phyloP scores from a whole-genome alignment of 2,329 filamentous ascomycete genomes.

The Aspergillus persii region DNA sequence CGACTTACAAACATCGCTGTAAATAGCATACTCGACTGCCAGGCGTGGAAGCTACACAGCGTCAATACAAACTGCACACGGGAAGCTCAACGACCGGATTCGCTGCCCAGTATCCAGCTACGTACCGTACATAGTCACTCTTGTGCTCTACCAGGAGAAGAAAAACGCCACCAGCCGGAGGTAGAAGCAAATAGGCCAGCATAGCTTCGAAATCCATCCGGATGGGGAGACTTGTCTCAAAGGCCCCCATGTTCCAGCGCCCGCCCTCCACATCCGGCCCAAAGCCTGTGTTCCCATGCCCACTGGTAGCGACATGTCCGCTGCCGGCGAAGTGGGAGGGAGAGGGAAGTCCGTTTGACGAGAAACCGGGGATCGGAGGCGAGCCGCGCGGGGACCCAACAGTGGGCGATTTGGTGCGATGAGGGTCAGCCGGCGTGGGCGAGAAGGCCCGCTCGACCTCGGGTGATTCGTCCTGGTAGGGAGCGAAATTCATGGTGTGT shows the following conservation, averaged over 20 bases:
- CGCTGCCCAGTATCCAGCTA: neutral
- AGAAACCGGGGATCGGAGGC: conserved; percentile 45
- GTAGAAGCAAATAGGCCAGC: conserved; percentile 80
- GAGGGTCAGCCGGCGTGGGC: conserved; percentile 55
- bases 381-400: conserved; percentile 53
- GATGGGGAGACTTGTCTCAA: conserved; percentile 85
- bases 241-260: conserved; percentile 69
- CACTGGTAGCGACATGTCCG: conserved; percentile 24
- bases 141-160: conserved; percentile 85
- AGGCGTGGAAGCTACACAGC: conserved; percentile 77
- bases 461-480: conserved; percentile 90
- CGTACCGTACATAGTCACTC: conserved; percentile 91
- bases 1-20: conserved; percentile 59
- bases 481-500: conserved; percentile 81
- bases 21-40: conserved; percentile 87
- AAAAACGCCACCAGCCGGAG: conserved; percentile 80
- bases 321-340: conserved; percentile 39
- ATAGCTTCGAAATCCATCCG: conserved; percentile 87
- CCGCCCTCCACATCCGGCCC: conserved; percentile 46
- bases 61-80: conserved; percentile 5
- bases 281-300: conserved; percentile 42
- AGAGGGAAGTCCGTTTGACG: conserved; percentile 40
- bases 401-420: conserved; percentile 53
- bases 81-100: neutral
- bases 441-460: conserved; percentile 80